These are phyloP conservation scores for Alternaria sp. DNA, from an alignment of 2,329 filamentous ascomycete genomes.

Conservation along the genomic window DNA sequence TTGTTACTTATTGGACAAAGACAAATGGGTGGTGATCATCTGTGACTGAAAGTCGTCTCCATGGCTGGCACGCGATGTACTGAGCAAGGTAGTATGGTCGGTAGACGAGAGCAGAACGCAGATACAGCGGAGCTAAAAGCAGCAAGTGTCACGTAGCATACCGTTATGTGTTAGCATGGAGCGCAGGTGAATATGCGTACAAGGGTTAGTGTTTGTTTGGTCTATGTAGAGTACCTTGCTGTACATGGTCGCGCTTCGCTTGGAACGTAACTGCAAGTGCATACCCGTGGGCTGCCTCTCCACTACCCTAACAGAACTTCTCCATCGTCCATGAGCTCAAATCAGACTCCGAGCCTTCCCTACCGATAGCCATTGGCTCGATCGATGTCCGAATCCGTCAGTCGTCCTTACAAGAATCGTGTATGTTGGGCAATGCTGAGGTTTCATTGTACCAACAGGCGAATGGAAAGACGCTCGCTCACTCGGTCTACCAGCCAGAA, in stretches of 20 bases:
- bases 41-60: background rate
- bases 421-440: constrained; percentile 1
- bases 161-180: background rate
- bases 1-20: background rate
- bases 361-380: background rate
- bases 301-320: background rate
- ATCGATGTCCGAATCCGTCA: background rate
- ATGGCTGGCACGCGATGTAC: background rate
- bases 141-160: background rate
- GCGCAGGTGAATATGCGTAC: background rate
- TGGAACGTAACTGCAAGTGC: background rate
- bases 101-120: background rate
- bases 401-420: background rate
- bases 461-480: background rate
- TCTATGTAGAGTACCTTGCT: background rate
- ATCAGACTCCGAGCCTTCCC: background rate
- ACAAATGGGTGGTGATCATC: background rate
- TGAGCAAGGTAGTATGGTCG: background rate
- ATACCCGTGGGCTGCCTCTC: background rate
- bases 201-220: background rate
- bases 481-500: constrained; percentile 15
- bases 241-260: background rate
- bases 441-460: constrained; percentile 1
- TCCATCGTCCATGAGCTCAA: background rate
- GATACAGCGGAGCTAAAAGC: background rate